These are phyloP conservation scores for Grosmannia serpens DNA, from an alignment of 2,329 filamentous ascomycete species.

Conservation along the genomic window DNA sequence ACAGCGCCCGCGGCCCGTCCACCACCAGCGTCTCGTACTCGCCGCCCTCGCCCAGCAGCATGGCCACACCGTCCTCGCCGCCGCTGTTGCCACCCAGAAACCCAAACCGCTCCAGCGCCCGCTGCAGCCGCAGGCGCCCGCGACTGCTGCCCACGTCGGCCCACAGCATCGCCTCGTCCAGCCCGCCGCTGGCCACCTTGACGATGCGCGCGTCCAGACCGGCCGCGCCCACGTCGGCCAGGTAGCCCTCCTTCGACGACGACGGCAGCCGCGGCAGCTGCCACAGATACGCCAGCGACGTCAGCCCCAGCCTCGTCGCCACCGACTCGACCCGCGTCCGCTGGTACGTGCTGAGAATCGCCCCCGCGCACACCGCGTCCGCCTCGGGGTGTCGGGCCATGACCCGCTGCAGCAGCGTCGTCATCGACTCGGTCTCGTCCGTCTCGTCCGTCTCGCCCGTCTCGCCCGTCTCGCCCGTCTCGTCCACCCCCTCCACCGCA, in stretches of 20 bases:
- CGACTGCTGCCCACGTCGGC: conserved; percentile 54
- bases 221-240: conserved; percentile 69
- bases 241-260: conserved; percentile 10
- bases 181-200: conserved; percentile 84
- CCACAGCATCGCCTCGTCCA: conserved; percentile 75
- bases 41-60: conserved; percentile 76
- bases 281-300: conserved; percentile 82
- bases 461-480: conserved; percentile 46
- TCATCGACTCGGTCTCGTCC: conserved; percentile 84
- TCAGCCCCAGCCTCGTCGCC: conserved; percentile 69
- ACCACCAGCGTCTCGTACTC: conserved; percentile 92
- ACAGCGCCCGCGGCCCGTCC: conserved; percentile 63
- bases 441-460: conserved; percentile 31
- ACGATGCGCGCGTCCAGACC: conserved; percentile 83
- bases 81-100: conserved; percentile 49
- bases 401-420: conserved; percentile 60
- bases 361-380: conserved; percentile 80
- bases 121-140: conserved; percentile 35
- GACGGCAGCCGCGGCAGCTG: conserved; percentile 67
- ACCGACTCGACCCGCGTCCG: conserved; percentile 91
- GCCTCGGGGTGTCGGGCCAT: conserved; percentile 61
- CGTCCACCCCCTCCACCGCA: conserved; percentile 12
- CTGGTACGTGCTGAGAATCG: conserved; percentile 91
- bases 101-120: conserved; percentile 56
- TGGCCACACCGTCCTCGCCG: conserved; percentile 39